Evolutionary conservation across 2,329 filamentous ascomycete species (phyloP).

Genomic region (Dothidotthia symphoricarpi): DNA sequence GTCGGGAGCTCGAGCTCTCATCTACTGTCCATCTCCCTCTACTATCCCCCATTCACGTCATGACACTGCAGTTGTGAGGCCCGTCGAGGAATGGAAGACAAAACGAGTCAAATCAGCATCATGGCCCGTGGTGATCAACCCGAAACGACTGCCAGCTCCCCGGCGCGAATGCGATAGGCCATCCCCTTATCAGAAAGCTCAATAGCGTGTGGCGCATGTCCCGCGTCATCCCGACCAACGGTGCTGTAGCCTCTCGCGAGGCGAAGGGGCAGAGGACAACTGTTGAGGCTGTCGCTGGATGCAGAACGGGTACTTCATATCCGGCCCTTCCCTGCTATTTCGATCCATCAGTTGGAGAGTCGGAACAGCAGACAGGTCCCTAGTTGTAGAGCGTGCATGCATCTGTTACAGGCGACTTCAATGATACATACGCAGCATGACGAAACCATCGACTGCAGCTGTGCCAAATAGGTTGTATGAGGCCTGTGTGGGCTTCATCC

Average conservation of each 20-base stretch:
- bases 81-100: conserved; percentile 1
- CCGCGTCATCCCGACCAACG: conserved; percentile 28
- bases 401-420: too few species aligned
- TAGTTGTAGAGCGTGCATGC: too few species aligned
- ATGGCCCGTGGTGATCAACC: conserved; percentile 32
- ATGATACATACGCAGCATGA: conserved; percentile 11
- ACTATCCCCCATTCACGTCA: conserved; percentile 18
- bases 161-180: conserved; percentile 27
- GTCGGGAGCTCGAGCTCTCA: too few species aligned
- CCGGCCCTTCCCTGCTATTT: conserved; percentile 7
- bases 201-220: conserved; percentile 27
- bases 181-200: conserved; percentile 15
- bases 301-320: conserved; percentile 14
- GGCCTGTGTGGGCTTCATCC: too few species aligned
- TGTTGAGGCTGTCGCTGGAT: conserved; percentile 25
- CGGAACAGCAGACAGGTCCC: neutral
- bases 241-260: conserved; percentile 17
- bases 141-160: conserved; percentile 19
- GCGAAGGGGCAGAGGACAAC: conserved; percentile 25
- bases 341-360: conserved; percentile 8
- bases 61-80: conserved; percentile 13
- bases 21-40: conserved; percentile 3
- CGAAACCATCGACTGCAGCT: conserved; percentile 13
- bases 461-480: too few species aligned
- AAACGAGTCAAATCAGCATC: conserved; percentile 8